Evolutionary conservation across 805 yeast genomes (phyloP), one percentile per base, ranked within the genome.

Genomic region (Barnettozyma botsteinii): DNA sequence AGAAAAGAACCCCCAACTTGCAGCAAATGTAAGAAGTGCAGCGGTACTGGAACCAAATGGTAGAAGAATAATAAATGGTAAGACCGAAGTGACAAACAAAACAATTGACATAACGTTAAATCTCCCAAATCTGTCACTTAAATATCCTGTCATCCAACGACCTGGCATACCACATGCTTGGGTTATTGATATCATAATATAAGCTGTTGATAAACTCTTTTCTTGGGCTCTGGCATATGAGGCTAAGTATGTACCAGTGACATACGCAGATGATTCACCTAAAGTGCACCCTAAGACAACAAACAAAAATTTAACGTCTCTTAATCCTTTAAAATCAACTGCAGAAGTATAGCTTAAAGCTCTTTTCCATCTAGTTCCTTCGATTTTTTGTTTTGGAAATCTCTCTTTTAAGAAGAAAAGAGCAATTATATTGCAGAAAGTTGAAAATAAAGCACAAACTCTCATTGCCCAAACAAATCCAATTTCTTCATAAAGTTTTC

Each of bases 401-500:
- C 79, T 64, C 38, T 73, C 76, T 28, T 52, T 63, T 4, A 64
- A 62, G 11, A 73, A 45, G 3, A 60, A 11, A 4, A 61, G 33
- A 3, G 73, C 58, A 10, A 63, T 23, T 0, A 49, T n/a, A 31
- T 66, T 53, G 33, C 73, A 60, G 4, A 48, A 65, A 9, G 70
- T 45, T 35, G 66, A 58, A 5, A 75, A 51, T 40, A 76, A 70
- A 2, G 72, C 77, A 26, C 74, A 51, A 18, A 69, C 63, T 52
- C 83, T 60, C 48, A 76, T 63, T 1, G 82, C 75, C 83, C 83
- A 78, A 4, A 63, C 57, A 48, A 65, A 78, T 1, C 82, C 82
- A 31, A 67, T 62, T 35, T 56, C 55, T 2, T 51, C 51, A 46
- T 68, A 77, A 17, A 77, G 56, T 23, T 64, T 59, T 42, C 75